Percentiles rank a stretch among this genome's conserved stretches.
Evolutionary conservation across 441 rosid species (phyloP).

Genomic region (Corymbia calophylla): DNA sequence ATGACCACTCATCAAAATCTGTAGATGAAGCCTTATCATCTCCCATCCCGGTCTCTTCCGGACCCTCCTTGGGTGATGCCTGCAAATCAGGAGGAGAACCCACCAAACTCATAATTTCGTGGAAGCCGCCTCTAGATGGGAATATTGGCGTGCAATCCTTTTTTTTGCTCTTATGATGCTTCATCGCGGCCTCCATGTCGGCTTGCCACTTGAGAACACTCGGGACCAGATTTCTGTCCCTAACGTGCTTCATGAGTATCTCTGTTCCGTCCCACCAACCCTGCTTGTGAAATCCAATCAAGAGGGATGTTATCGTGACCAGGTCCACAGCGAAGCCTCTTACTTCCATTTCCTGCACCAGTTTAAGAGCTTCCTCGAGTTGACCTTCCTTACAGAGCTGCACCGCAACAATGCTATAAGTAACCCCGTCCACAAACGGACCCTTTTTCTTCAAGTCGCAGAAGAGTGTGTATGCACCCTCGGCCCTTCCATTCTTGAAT

Average conservation of each 20-base stretch:
- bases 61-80: not conserved
- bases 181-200: conserved; percentile 52
- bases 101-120: conserved; percentile 30
- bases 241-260: conserved; percentile 59
- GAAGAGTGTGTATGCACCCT: conserved; percentile 73
- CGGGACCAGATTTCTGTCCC: conserved; percentile 49
- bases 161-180: conserved; percentile 36
- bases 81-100: conserved; percentile 12
- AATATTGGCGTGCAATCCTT: conserved; percentile 61
- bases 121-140: conserved; percentile 42
- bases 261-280: conserved; percentile 81
- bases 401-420: conserved; percentile 69
- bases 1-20: conserved; percentile 56
- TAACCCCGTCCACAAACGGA: conserved; percentile 75
- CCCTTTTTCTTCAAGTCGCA: conserved; percentile 90
- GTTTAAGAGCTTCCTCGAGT: conserved; percentile 51
- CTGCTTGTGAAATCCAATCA: conserved; percentile 66
- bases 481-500: conserved; percentile 69
- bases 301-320: conserved; percentile 71
- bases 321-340: conserved; percentile 72
- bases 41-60: conserved; percentile 14
- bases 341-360: conserved; percentile 81
- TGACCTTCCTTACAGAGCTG: conserved; percentile 75
- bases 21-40: conserved; percentile 6
- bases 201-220: conserved; percentile 69